Evolutionary conservation across 495 filamentous ascomycete genomes (phyloP).

Genomic region (Venustampulla echinocandica): DNA sequence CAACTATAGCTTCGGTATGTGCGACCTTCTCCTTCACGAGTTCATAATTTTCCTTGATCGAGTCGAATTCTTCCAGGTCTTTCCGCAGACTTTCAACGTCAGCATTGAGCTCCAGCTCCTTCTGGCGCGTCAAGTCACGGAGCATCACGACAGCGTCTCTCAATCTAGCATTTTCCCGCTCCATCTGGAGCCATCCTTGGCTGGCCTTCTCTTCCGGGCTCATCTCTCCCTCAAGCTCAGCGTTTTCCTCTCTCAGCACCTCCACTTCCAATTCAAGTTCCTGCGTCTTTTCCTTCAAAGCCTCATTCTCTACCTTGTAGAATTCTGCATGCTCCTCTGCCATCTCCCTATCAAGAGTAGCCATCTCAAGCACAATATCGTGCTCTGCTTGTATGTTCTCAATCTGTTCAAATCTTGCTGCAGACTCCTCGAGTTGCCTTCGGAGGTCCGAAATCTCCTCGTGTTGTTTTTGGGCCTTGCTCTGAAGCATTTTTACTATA

Average conservation of each 20-base stretch:
- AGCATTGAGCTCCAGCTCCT: slow-evolving; percentile 67
- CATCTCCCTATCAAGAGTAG: slow-evolving; percentile 87
- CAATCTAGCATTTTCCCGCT: slow-evolving; percentile 80
- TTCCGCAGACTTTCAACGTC: slow-evolving; percentile 72
- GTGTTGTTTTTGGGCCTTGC: slow-evolving; percentile 81
- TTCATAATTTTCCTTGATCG: slow-evolving; percentile 62
- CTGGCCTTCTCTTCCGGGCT: slow-evolving; percentile 79
- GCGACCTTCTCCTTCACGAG: slow-evolving; percentile 61
- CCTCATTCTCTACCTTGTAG: slow-evolving; percentile 71
- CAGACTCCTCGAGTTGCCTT: slow-evolving; percentile 67
- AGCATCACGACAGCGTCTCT: slow-evolving; percentile 76
- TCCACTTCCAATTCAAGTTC: slow-evolving; percentile 85
- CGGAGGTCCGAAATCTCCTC: slow-evolving; percentile 70
- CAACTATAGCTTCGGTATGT: slow-evolving; percentile 64
- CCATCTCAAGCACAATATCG: slow-evolving; percentile 78
- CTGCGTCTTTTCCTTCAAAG: slow-evolving; percentile 62
- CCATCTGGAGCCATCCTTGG: slow-evolving; percentile 85
- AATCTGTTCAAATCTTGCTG: slow-evolving; percentile 55
- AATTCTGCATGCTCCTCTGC: slow-evolving; percentile 86
- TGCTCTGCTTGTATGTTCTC: slow-evolving; percentile 70
- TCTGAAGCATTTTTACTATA: slow-evolving; percentile 86
- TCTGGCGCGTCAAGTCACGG: slow-evolving; percentile 77
- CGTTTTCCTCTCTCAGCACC: slow-evolving; percentile 78
- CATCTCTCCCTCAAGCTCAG: slow-evolving; percentile 72
- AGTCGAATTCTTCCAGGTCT: slow-evolving; percentile 64